Evolutionary conservation across 306 rosid species (phyloP).

Genomic region (barrel medic (Medicago truncatula)): MtrunA17r5.0-ANR NC_053045.1:50274001-50274500

Average conservation of each 20-base stretch:
- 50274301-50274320: background rate
- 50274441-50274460: constrained; percentile 70
- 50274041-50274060: too few species aligned
- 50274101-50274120: background rate
- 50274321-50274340: background rate
- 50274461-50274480: constrained; percentile 87
- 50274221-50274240: background rate
- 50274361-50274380: constrained; percentile 87
- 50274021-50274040: too few species aligned
- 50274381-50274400: constrained; percentile 73
- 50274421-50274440: constrained; percentile 43
- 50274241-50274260: background rate
- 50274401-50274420: background rate
- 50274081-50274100: background rate
- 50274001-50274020: too few species aligned
- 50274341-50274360: constrained; percentile 69
- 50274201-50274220: background rate
- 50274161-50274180: background rate
- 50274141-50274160: background rate
- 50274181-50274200: background rate
- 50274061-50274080: background rate
- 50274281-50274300: background rate
- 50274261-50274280: constrained; percentile 2
- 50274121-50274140: background rate
- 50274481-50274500: constrained; percentile 83